Evolutionary conservation across 768 basidiomycete genomes (phyloP).

Genomic region (Boletus sp.): DNA sequence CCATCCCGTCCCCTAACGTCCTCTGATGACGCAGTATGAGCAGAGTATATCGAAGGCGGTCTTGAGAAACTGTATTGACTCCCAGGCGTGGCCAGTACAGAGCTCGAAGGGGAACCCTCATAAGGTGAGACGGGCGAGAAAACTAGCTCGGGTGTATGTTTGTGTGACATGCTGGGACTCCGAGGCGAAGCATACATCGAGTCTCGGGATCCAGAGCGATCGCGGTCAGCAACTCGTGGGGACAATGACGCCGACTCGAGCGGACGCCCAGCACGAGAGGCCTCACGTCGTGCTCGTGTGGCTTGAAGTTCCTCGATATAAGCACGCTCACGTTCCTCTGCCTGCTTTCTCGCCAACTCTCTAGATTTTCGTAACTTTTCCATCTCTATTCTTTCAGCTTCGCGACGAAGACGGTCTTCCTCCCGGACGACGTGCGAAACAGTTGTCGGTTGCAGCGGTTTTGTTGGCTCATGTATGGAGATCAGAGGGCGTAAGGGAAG

Average conservation of each 20-base stretch:
- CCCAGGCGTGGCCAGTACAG: constrained; percentile 38
- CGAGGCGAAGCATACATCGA: constrained; percentile 28
- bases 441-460: constrained; percentile 1
- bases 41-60: constrained; percentile 56
- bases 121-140: constrained; percentile 33
- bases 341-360: constrained; percentile 30
- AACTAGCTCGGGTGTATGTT: constrained; percentile 46
- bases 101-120: constrained; percentile 53
- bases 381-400: constrained; percentile 46
- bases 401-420: constrained; percentile 45
- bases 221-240: constrained; percentile 23
- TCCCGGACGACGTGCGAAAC: constrained; percentile 31
- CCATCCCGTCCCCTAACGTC: constrained; percentile 45
- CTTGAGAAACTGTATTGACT: constrained; percentile 43
- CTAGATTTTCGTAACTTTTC: constrained; percentile 50
- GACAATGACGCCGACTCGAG: constrained; percentile 22
- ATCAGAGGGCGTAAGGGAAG: constrained; percentile 14
- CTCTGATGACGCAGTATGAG: constrained; percentile 56
- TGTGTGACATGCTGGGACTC: constrained; percentile 37
- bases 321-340: constrained; percentile 52
- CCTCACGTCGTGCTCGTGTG: constrained; percentile 59
- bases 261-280: constrained; percentile 45
- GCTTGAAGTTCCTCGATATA: constrained; percentile 63
- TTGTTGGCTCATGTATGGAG: constrained; percentile 12
- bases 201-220: constrained; percentile 40